Evolutionary conservation across 2,329 filamentous ascomycete species (phyloP), one percentile per base, ranked within the genome.

Genomic region (Thielaviopsis punctulata): DNA sequence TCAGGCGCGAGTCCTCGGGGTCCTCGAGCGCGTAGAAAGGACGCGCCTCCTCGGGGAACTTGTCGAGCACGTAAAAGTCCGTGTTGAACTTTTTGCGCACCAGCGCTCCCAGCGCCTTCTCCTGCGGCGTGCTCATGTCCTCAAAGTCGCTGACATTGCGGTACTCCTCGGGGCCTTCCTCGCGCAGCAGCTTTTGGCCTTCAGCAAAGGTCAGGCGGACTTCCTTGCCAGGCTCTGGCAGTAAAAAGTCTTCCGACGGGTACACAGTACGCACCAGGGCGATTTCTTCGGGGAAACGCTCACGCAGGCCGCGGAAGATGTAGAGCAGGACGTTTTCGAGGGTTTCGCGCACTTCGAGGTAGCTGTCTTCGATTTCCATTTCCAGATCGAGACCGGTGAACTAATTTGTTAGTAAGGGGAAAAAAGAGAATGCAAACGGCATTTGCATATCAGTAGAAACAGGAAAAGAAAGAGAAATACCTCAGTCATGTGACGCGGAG

Each of bases 21-120:
- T 85, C 84, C 51, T 85, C 80, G 71, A 90, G 86, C 56, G 90
- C 88, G 68, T 95, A 96, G 68, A 95, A 95, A 4, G 90, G 90
- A 25, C 92, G 79, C 19, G 92, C 86, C 36, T 74, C 73, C 66
- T 92, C 80, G 45, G 92, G 92, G 74, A 95, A 98, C 69, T 96
- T 92, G 73, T 96, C 90, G 57, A 98, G 77, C 21, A 93, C 82
- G 70, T 95, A 96, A 71, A 96, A 96, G 70, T 98, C 92, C 55
- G 88, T 92, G 64, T 84, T 78, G 75, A 84, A 95, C 69, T 95
- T 95, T 60, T 86, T 76, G 53, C 86, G 82, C 58, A 96, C 79
- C 47, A 96, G 74, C 23, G 80, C 81, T 54, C 92, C 92, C 8
- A 96, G 80, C n/a, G 83, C 85, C 69, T 89, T 89, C 66, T 92